phyloP scores from a whole-genome alignment of 208 protist genomes.

The Borovskyia barvae region DNA sequence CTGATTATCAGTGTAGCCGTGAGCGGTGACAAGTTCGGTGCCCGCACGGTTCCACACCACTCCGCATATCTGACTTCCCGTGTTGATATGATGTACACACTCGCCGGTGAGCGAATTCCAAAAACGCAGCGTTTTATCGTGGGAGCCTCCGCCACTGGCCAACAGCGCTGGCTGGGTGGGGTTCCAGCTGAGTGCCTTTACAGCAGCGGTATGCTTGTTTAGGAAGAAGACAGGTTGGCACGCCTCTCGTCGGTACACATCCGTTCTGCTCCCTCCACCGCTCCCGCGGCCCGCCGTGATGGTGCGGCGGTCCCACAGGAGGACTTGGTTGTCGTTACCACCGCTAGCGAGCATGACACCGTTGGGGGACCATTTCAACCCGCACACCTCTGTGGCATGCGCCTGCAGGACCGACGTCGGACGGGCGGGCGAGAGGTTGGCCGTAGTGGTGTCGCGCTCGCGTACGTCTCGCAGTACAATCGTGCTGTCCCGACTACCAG shows the following conservation, averaged over 20 bases:
- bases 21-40: constrained; percentile 97
- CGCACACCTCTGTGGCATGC: constrained; percentile 97
- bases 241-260: neutral
- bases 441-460: constrained; percentile 25
- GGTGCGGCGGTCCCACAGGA: constrained; percentile 93
- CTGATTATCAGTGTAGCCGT: constrained; percentile 99
- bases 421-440: constrained; percentile 17
- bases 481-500: constrained; percentile 93
- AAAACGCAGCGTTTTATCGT: constrained; percentile 97
- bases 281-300: constrained; percentile 8
- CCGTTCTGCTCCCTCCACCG: neutral
- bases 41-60: constrained; percentile 95
- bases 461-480: constrained; percentile 96
- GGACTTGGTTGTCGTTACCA: constrained; percentile 98
- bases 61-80: constrained; percentile 96
- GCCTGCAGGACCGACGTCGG: constrained; percentile 45
- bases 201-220: constrained; percentile 93
- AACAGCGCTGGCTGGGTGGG: constrained; percentile 94
- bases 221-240: constrained; percentile 82
- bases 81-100: constrained; percentile 94
- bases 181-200: constrained; percentile 99
- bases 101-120: constrained; percentile 97
- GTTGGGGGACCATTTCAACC: constrained; percentile 94
- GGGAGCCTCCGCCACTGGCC: constrained; percentile 97
- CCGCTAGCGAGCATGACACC: constrained; percentile 95